Evolutionary conservation across 257 asterid genomes (phyloP).

Genomic region (Primulina eburnea): DNA sequence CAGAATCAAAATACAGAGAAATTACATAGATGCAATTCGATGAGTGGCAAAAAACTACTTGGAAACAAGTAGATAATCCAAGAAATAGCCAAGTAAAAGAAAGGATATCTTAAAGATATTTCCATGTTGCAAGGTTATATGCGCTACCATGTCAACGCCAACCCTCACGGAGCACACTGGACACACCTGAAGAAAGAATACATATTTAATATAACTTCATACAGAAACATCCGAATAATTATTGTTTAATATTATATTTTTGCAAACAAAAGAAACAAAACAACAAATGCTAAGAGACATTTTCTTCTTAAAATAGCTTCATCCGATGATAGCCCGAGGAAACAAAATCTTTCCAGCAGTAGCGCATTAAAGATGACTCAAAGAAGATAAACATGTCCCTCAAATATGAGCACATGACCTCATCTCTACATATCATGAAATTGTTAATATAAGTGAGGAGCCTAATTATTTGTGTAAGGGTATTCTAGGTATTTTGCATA

Average conservation of each 20-base stretch:
- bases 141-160: constrained; percentile 68
- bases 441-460: too few species aligned
- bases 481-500: too few species aligned
- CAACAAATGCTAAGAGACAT: neutral
- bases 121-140: constrained; percentile 61
- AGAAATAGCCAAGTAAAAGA: constrained; percentile 2
- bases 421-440: neutral
- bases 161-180: constrained; percentile 62
- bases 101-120: constrained; percentile 68
- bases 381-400: neutral
- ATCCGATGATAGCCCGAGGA: neutral
- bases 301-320: neutral
- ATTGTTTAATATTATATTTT: too few species aligned
- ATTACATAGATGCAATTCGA: neutral
- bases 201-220: neutral
- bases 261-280: neutral
- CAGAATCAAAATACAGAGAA: neutral
- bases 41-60: too few species aligned
- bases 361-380: neutral
- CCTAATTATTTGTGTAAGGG: too few species aligned
- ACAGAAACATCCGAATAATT: neutral
- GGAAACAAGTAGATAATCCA: neutral
- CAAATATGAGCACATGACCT: constrained; percentile 10
- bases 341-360: neutral
- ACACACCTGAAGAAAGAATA: constrained; percentile 46